A percentile compares a stretch with the other conserved stretches of the same genome.
Evolutionary conservation across 2,329 filamentous ascomycete species (phyloP).

Genomic region (Verticillium tricorpus): DNA sequence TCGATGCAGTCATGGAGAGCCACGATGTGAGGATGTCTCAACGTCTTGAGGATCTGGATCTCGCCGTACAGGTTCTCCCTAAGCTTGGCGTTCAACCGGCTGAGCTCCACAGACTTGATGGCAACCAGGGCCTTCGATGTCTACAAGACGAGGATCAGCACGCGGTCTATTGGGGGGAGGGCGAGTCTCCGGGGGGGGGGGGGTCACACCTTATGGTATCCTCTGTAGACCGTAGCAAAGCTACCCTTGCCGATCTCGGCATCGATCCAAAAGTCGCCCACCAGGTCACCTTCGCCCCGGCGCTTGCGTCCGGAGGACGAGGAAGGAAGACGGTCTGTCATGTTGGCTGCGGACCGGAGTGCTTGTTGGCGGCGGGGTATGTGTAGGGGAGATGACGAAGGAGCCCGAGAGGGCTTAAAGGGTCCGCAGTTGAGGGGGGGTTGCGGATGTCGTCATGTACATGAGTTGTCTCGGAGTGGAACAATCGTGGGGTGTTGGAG

Average conservation of each 20-base stretch:
- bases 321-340: slow-evolving; percentile 33
- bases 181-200: slow-evolving; percentile 18
- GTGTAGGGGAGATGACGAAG: slow-evolving; percentile 12
- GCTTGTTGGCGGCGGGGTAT: slow-evolving; percentile 28
- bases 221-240: slow-evolving; percentile 92
- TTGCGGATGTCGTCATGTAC: slow-evolving; percentile 4
- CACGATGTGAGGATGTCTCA: slow-evolving; percentile 95
- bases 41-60: slow-evolving; percentile 88
- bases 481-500: neutral
- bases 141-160: slow-evolving; percentile 35
- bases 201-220: slow-evolving; percentile 70
- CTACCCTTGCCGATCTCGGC: slow-evolving; percentile 95
- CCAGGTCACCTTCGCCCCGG: slow-evolving; percentile 21
- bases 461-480: neutral
- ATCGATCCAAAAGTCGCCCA: slow-evolving; percentile 78
- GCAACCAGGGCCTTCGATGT: slow-evolving; percentile 78
- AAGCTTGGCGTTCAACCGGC: slow-evolving; percentile 89
- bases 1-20: slow-evolving; percentile 93
- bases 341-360: slow-evolving; percentile 24
- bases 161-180: slow-evolving; percentile 4
- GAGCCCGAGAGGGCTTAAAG: slow-evolving; percentile 10
- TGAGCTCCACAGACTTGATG: slow-evolving; percentile 92
- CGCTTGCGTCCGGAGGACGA: slow-evolving; percentile 29
- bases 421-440: slow-evolving; percentile 27
- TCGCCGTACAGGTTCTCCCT: slow-evolving; percentile 94